Conservation (phyloP, 2,329 filamentous ascomycete genomes). For the Blastomyces parvus region DNA sequence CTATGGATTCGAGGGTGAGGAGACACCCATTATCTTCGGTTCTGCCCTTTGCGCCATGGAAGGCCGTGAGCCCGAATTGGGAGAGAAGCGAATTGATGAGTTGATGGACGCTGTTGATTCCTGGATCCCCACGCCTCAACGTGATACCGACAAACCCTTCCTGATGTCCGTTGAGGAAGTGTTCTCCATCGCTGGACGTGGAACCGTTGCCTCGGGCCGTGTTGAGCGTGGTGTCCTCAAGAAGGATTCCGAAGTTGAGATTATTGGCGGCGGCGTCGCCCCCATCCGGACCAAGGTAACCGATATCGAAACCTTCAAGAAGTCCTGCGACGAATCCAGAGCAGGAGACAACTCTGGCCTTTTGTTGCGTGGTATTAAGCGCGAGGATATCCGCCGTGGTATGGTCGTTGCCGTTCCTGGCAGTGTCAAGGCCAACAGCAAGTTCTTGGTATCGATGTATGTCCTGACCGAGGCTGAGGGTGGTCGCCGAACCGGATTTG, state of each 20-base stretch:
- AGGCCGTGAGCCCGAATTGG: constrained; percentile 76
- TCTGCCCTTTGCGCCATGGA: constrained; percentile 94
- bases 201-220: constrained; percentile 92
- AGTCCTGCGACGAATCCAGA: constrained; percentile 92
- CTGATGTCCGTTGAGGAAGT: constrained; percentile 96
- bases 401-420: constrained; percentile 88
- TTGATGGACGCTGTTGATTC: constrained; percentile 80
- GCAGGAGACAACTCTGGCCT: constrained; percentile 98
- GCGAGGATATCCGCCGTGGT: constrained; percentile 86
- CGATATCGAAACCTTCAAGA: constrained; percentile 99
- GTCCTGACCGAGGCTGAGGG: constrained; percentile 96
- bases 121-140: constrained; percentile 93
- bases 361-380: constrained; percentile 87
- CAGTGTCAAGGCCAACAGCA: constrained; percentile 71
- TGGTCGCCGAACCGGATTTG: constrained; percentile 92
- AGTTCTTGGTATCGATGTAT: constrained; percentile 95
- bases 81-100: constrained; percentile 78
- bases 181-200: constrained; percentile 84
- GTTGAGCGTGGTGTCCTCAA: constrained; percentile 93
- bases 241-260: constrained; percentile 88
- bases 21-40: constrained; percentile 93
- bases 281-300: constrained; percentile 98
- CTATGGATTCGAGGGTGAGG: constrained; percentile 96
- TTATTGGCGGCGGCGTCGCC: constrained; percentile 73
- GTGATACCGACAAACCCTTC: constrained; percentile 96